Evolutionary conservation across 2,329 filamentous ascomycete species (phyloP).

Genomic region (Cladorrhinum sp.): DNA sequence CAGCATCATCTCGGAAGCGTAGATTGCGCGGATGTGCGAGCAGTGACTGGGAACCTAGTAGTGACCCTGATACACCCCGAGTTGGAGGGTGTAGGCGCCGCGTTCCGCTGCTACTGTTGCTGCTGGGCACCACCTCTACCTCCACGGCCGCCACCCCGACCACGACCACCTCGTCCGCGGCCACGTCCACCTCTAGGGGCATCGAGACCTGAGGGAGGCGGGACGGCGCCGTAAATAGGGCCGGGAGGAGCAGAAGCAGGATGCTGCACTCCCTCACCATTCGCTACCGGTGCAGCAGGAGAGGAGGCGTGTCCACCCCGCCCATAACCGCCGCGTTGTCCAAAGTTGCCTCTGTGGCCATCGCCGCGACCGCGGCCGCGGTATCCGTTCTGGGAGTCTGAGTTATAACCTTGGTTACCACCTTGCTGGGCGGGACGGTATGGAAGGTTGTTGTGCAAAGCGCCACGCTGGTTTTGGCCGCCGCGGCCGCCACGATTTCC

Average conservation of each 20-base stretch:
- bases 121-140: conserved; percentile 15
- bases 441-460: conserved; percentile 49
- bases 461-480: conserved; percentile 26
- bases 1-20: background rate
- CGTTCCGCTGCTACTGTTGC: background rate
- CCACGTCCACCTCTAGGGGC: conserved; percentile 40
- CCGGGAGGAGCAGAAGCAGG: conserved; percentile 16
- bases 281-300: background rate
- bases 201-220: conserved; percentile 58
- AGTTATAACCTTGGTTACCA: conserved; percentile 14
- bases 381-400: conserved; percentile 2
- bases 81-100: background rate
- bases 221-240: conserved; percentile 52
- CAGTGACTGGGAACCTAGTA: background rate
- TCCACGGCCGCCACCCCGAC: conserved; percentile 18
- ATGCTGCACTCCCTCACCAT: conserved; percentile 6
- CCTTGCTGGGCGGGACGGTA: conserved; percentile 41
- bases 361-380: conserved; percentile 16
- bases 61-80: background rate
- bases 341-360: conserved; percentile 19
- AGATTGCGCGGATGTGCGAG: background rate
- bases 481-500: conserved; percentile 41
- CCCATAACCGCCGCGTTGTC: conserved; percentile 32
- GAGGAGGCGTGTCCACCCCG: conserved; percentile 15
- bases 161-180: conserved; percentile 33